These are phyloP conservation scores for Phylloporus sp. DNA, from an alignment of 768 basidiomycete species.

Conservation along the genomic window DNA sequence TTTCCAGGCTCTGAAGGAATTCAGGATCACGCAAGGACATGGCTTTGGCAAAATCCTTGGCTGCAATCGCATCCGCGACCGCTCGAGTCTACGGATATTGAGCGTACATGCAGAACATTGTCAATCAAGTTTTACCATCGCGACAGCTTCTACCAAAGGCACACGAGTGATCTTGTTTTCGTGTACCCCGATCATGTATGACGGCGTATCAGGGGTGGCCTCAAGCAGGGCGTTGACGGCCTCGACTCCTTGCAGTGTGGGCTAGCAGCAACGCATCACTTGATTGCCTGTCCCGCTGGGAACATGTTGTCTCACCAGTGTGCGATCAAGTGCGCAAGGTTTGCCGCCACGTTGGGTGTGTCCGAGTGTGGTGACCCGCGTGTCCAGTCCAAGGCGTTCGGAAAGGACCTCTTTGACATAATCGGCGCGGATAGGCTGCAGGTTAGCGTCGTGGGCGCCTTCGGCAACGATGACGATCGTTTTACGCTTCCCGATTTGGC, in stretches of 20 bases:
- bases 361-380: slow-evolving; percentile 93
- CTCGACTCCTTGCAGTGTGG: slow-evolving; percentile 93
- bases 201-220: slow-evolving; percentile 84
- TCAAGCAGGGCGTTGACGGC: slow-evolving; percentile 86
- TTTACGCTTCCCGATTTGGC: slow-evolving; percentile 89
- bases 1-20: slow-evolving; percentile 80
- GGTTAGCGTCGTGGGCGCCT: slow-evolving; percentile 82
- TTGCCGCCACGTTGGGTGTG: slow-evolving; percentile 95
- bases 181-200: slow-evolving; percentile 94
- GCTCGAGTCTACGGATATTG: slow-evolving; percentile 64
- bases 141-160: slow-evolving; percentile 90
- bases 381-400: slow-evolving; percentile 86
- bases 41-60: slow-evolving; percentile 81
- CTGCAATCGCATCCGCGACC: slow-evolving; percentile 76
- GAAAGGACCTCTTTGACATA: slow-evolving; percentile 88
- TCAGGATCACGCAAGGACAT: slow-evolving; percentile 89
- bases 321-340: slow-evolving; percentile 91
- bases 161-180: slow-evolving; percentile 95
- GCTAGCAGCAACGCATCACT: slow-evolving; percentile 43
- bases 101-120: slow-evolving; percentile 1
- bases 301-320: slow-evolving; percentile 56
- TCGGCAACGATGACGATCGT: slow-evolving; percentile 99
- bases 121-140: slow-evolving; percentile 49
- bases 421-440: slow-evolving; percentile 90
- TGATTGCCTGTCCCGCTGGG: neutral